Evolutionary conservation across 805 yeast species (phyloP), one percentile per base, ranked within the genome.

Genomic region (Zygosaccharomyces rouxii): DNA sequence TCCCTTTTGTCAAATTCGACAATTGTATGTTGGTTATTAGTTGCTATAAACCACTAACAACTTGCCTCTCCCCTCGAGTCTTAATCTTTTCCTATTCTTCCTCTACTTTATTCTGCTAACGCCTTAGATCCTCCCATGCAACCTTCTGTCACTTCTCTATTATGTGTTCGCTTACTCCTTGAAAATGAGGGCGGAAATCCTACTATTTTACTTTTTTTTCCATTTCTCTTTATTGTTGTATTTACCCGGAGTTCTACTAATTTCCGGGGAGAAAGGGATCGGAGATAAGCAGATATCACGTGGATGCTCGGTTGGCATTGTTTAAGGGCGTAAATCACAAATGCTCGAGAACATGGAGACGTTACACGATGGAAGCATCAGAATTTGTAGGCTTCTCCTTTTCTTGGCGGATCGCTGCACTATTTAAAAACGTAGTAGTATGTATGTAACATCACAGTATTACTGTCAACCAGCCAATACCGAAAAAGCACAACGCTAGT

Each of bases 391-490:
- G 6, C 6, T 35, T 13, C 11, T 35, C n/a, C 14, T 14, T 35
- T n/a, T 35, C 14, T 35, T 18, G 19, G 22, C 26, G n/a, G 9
- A 7, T 16, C 14, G 26, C 39, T 19, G 28, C 4, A 9, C 28
- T 25, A 25, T 25, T 25, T 25, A 5, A 9, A 9, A 9, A 25
- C 23, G 23, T 22, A 22, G 28, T 25, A 25, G 13, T 16, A 31
- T 21, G 35, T 33, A 22, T 28, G 14, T 16, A 19, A 16, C 16
- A 13, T 41, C 43, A 54, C 9, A 44, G 35, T n/a, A 54, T 49
- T 35, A 54, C 52, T 4, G 66, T 55, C 21, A 62, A 37, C 68
- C 67, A 65, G 3, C 60, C 62, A 10, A 65, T 42, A 1, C 56
- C 58, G 14, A 59, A 44, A 21, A 63, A 48, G 41, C 65, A 58